Evolutionary conservation across 805 yeast genomes (phyloP).

Genomic region (Myxozyma mucilagina): DNA sequence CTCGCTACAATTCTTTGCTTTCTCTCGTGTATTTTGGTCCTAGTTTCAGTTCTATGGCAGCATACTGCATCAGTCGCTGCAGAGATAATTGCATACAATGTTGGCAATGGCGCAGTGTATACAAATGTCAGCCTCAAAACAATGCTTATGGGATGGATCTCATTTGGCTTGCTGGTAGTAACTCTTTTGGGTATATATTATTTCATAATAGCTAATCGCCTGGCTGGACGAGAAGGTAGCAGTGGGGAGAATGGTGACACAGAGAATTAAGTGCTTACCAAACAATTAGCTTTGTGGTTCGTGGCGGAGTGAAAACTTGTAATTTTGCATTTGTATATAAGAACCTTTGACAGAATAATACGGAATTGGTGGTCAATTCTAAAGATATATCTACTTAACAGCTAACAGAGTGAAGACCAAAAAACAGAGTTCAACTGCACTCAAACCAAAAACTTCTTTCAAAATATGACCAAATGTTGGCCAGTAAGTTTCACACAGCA

Average conservation of each 20-base stretch:
- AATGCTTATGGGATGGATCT: constrained; percentile 27
- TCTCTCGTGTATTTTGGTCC: constrained; percentile 18
- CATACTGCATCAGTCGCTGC: constrained; percentile 28
- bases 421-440: not conserved
- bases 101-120: constrained; percentile 24
- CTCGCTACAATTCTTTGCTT: constrained; percentile 11
- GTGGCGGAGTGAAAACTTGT: too few species aligned
- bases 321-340: too few species aligned
- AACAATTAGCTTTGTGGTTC: too few species aligned
- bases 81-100: constrained; percentile 5
- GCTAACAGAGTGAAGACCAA: too few species aligned
- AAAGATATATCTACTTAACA: too few species aligned
- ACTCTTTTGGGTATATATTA: constrained; percentile 21
- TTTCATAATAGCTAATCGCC: constrained; percentile 11
- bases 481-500: too few species aligned
- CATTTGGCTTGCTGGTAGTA: constrained; percentile 19
- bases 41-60: constrained; percentile 30
- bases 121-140: constrained; percentile 24
- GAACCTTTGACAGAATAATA: too few species aligned
- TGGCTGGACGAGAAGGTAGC: not conserved
- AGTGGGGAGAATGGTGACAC: too few species aligned
- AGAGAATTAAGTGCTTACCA: too few species aligned
- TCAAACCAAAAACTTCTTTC: not conserved
- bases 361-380: too few species aligned
- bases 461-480: not conserved